Evolutionary conservation across 1,139 yeast genomes (phyloP).

Genomic region (Kodamaea anthophila): DNA sequence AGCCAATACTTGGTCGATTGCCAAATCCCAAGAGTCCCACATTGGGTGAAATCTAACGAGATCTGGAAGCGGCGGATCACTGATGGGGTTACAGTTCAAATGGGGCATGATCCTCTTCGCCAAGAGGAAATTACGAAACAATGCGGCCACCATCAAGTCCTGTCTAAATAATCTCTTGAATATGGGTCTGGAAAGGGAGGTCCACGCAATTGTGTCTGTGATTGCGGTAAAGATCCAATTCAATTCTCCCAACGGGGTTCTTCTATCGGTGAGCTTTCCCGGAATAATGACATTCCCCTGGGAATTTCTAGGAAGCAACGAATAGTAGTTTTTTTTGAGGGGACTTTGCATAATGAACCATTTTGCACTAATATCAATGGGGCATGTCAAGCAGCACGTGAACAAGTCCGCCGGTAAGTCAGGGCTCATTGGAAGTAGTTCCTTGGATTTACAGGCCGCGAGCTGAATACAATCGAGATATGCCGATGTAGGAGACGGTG

Average conservation of each 20-base stretch:
- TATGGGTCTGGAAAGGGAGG: constrained; percentile 77
- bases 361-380: constrained; percentile 87
- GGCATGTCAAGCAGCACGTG: constrained; percentile 92
- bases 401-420: constrained; percentile 94
- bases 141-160: constrained; percentile 93
- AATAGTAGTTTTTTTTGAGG: constrained; percentile 50
- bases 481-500: constrained; percentile 62
- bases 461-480: constrained; percentile 86
- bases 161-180: constrained; percentile 90
- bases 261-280: constrained; percentile 83
- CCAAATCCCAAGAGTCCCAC: constrained; percentile 99
- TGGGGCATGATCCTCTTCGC: constrained; percentile 95
- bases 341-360: constrained; percentile 90
- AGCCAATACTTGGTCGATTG: constrained; percentile 87
- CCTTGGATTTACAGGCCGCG: constrained; percentile 89
- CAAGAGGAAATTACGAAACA: constrained; percentile 82
- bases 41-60: constrained; percentile 74
- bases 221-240: constrained; percentile 98
- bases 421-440: constrained; percentile 86
- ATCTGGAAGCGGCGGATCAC: constrained; percentile 91
- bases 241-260: constrained; percentile 93
- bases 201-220: constrained; percentile 98
- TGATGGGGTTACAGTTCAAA: constrained; percentile 88
- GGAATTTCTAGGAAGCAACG: constrained; percentile 42
- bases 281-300: constrained; percentile 70